Evolutionary conservation across 2,329 filamentous ascomycete species (phyloP), one percentile per base, ranked within the genome.

Genomic region (Pestalotiopsis sp.): DNA sequence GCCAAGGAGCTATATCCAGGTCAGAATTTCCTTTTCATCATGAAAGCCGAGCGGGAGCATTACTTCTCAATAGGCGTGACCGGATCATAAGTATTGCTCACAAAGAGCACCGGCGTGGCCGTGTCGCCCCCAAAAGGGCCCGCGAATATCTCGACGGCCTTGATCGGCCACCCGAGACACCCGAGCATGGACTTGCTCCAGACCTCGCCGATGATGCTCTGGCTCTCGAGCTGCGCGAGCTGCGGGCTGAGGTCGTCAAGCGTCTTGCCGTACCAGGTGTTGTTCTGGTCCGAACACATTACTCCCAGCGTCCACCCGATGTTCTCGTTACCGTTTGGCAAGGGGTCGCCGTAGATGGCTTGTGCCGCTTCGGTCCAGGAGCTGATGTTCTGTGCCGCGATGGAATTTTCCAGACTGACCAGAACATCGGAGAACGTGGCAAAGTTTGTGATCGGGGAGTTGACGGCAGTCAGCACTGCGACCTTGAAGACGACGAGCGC

Each of bases 31-130:
- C 6, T n/a, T 52, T n/a, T 20, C 5, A 11, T 1, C 1, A 14
- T 4, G 4, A 5, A 52, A 23, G 2, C 11, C 25, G 40, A 5
- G 56, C 4, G 17, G 12, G 17, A 31, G 12, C 9, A 2, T 4
- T 38, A 70, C 70, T 71, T 71, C 23, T 71, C 68, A 57, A 68
- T 62, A 20, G 70, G 67, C 1, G 70, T 72, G 2, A 72, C 69
- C 1, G 70, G 64, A 49, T 72, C 70, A 27, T 72, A 66, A 17
- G 70, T 72, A 25, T 72, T 72, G 57, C 66, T 65, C 31, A 72
- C 69, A 25, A 72, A 72, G 3, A 72, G 69, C 14, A 72, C 69
- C 23, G 70, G 70, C 17, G 45, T 69, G 41, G 68, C 62, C 7
- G 70, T 72, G 25, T 65, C 62, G 59, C 70, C 68, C 23, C 31